Conservation (phyloP, 805 yeast species). For the Saturnispora gosingensis region DNA sequence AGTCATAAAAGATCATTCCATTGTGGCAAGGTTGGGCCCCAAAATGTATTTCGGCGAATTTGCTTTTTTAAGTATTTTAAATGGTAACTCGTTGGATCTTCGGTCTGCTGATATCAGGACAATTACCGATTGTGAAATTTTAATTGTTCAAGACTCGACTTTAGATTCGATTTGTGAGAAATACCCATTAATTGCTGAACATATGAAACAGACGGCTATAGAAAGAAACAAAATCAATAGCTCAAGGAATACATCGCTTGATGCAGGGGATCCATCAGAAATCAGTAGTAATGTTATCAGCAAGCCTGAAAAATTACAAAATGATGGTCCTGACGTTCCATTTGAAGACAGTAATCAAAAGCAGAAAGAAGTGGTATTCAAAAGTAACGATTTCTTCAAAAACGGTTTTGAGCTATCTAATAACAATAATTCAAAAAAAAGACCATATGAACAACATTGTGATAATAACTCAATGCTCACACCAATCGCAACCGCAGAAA, state of each 20-base stretch:
- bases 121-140: conserved; percentile 47
- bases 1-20: conserved; percentile 38
- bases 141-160: conserved; percentile 49
- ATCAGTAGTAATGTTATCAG: background rate
- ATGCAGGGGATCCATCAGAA: background rate
- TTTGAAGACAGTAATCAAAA: background rate
- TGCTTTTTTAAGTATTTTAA: conserved; percentile 48
- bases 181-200: conserved; percentile 50
- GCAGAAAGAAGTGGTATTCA: background rate
- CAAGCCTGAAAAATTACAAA: background rate
- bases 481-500: background rate
- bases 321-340: background rate
- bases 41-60: conserved; percentile 73
- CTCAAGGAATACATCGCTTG: conserved; percentile 9
- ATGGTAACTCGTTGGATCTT: conserved; percentile 19
- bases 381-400: background rate
- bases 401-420: background rate
- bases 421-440: background rate
- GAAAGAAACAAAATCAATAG: conserved; percentile 33
- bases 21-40: conserved; percentile 48
- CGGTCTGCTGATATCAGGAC: conserved; percentile 62
- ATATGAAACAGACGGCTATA: conserved; percentile 52
- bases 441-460: background rate
- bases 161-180: conserved; percentile 44
- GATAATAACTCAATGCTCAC: background rate